Conservation (phyloP, 176 grass and related monocot species). For the Musa itinerans region DNA sequence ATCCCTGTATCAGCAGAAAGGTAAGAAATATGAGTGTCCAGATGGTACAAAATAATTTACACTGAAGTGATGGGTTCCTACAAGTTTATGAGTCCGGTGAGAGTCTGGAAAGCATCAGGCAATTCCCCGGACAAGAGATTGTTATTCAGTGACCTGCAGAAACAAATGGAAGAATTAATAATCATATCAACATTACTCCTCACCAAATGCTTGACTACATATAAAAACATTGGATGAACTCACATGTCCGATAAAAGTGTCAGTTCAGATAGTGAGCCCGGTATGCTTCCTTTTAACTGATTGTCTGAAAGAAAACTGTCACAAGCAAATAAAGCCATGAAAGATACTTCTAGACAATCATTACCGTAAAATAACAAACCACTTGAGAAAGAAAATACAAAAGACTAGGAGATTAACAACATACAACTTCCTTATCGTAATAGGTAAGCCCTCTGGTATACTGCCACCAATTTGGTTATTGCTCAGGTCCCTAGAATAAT, state of each 20-base stretch:
- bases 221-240: not conserved
- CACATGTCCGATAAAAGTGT: slow-evolving; percentile 28
- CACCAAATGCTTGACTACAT: not conserved
- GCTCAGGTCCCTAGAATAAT: slow-evolving; percentile 67
- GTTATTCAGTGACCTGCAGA: slow-evolving; percentile 13
- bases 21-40: not conserved
- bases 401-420: not conserved
- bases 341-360: not conserved
- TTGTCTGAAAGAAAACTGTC: slow-evolving; percentile 25
- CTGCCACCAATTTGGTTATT: slow-evolving; percentile 74
- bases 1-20: slow-evolving; percentile 26
- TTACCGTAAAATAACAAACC: not conserved
- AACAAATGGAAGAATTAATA: not conserved
- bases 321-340: not conserved
- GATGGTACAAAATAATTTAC: not conserved
- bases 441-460: slow-evolving; percentile 73
- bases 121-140: slow-evolving; percentile 16
- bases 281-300: slow-evolving; percentile 15
- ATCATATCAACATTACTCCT: not conserved
- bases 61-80: slow-evolving; percentile 1
- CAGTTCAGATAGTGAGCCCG: slow-evolving; percentile 14
- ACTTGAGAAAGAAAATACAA: not conserved
- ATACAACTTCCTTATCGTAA: slow-evolving; percentile 32
- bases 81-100: slow-evolving; percentile 19
- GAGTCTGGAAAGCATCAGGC: slow-evolving; percentile 19